Conservation (phyloP, 352 stramenopile species). For the Pythium sp. region DNA sequence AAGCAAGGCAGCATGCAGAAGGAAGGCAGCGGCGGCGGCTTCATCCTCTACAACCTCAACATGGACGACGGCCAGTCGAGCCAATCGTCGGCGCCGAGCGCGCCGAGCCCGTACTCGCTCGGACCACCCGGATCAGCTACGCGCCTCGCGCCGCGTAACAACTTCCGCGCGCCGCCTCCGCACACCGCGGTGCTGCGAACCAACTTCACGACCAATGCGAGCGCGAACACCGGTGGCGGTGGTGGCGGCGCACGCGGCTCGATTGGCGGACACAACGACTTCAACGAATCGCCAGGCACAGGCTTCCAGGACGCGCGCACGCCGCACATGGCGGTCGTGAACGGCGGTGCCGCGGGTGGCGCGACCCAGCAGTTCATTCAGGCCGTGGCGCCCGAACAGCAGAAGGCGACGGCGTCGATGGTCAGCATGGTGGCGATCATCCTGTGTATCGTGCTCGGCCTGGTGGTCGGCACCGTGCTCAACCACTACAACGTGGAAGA, state of each 20-base stretch:
- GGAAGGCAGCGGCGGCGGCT: slow-evolving; percentile 19
- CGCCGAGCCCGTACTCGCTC: slow-evolving; percentile 35
- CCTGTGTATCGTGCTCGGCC: slow-evolving; percentile 40
- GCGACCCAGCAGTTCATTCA: slow-evolving; percentile 15
- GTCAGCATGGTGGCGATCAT: slow-evolving; percentile 54
- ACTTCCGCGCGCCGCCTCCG: slow-evolving; percentile 35
- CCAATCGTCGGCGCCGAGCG: slow-evolving; percentile 30
- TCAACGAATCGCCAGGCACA: slow-evolving; percentile 35
- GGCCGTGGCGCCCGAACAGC: slow-evolving; percentile 26
- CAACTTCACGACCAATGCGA: slow-evolving; percentile 56
- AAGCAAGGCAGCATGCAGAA: slow-evolving; percentile 10
- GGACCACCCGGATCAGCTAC: slow-evolving; percentile 17
- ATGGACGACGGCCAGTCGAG: slow-evolving; percentile 45
- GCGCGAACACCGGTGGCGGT: background rate
- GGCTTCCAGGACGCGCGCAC: slow-evolving; percentile 60
- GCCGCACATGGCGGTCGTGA: slow-evolving; percentile 19
- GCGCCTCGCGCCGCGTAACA: slow-evolving; percentile 20
- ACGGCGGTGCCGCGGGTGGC: slow-evolving; percentile 11
- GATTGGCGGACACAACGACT: slow-evolving; percentile 23
- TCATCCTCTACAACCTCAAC: slow-evolving; percentile 42
- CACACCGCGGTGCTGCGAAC: slow-evolving; percentile 53
- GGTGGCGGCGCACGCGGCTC: slow-evolving; percentile 15
- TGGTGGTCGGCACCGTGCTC: slow-evolving; percentile 41
- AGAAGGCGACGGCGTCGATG: slow-evolving; percentile 31
- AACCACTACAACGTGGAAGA: slow-evolving; percentile 48